Evolutionary conservation across 2,329 filamentous ascomycete genomes (phyloP), one percentile per base, ranked within the genome.

Genomic region (Elsinoe necatrix): DNA sequence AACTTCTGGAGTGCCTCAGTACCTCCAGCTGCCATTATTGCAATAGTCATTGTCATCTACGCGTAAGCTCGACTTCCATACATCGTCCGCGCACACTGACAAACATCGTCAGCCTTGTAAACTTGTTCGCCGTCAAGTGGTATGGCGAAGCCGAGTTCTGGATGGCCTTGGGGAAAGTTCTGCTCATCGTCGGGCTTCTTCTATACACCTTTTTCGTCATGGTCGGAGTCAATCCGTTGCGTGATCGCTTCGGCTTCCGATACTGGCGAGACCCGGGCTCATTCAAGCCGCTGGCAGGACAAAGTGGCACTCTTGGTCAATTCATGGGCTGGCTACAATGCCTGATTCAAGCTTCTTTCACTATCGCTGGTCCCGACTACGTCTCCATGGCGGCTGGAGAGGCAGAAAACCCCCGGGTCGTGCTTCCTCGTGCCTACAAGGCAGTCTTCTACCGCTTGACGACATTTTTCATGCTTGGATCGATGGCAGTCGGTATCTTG

Each of bases 141-240:
- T 90, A 87, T 58, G 86, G 86, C 43, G 86, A 89, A 70, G 80
- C 83, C 0, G 88, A 93, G 67, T 93, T 95, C 65, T 80, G 80
- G 73, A 81, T 60, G 12, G 83, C 87, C 1, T 68, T 87, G 1
- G 84, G 84, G 56, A 89, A 90, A 67, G 79, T 89, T 2, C 63
- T 90, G 1, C 76, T 90, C 52, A 87, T 87, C 59, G 70, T 89
- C 34, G 58, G 58, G 1, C 76, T 92, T 52, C 79, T 91, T 62
- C 64, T 82, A 61, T 91, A 88, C 72, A 92, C 89, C 1, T 89
- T 95, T 65, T 78, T 95, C 61, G 82, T 83, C 61, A 92, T 93
- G 84, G 73, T 93, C 14, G 59, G 89, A 6, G 89, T 86, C 2
- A 93, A 92, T 62, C 89, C 89, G 0, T 68, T 82, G 0, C 59